Evolutionary conservation across 2,329 filamentous ascomycete species (phyloP).

Genomic region (Clarireedia monteithiana): DNA sequence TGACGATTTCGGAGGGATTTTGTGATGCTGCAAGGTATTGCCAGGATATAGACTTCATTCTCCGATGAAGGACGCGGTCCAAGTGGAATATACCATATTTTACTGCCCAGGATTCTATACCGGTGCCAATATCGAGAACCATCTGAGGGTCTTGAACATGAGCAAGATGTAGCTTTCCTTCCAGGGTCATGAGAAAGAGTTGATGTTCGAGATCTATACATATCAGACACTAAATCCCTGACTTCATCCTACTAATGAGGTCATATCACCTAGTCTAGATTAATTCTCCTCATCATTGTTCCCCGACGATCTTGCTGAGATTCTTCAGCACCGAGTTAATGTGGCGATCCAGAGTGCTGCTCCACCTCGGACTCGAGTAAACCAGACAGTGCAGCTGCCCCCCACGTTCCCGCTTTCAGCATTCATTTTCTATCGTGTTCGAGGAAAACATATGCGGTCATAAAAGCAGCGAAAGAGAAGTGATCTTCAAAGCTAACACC

Average conservation of each 20-base stretch:
- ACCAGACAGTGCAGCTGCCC: no score
- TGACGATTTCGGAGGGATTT: not conserved
- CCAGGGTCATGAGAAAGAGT: slow-evolving; percentile 16
- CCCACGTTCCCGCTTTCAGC: no score
- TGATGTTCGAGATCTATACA: slow-evolving; percentile 18
- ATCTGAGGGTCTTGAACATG: slow-evolving; percentile 26
- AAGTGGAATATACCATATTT: slow-evolving; percentile 42
- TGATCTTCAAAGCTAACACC: no score
- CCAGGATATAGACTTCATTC: not conserved
- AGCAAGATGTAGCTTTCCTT: slow-evolving; percentile 16
- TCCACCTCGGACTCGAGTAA: no score
- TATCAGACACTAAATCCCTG: not conserved
- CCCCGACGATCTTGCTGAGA: no score
- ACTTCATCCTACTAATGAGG: no score
- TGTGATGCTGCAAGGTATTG: not conserved
- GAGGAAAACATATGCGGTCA: no score
- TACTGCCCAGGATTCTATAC: slow-evolving; percentile 52
- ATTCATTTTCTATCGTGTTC: no score
- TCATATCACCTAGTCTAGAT: slow-evolving; percentile 11
- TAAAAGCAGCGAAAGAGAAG: no score
- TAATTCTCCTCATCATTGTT: not conserved
- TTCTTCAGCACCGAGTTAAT: no score
- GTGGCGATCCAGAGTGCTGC: no score
- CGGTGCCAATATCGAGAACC: slow-evolving; percentile 35
- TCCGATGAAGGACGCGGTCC: not conserved